phyloP scores from a whole-genome alignment of 305 asterid species.

The Petunia hybrid region DNA sequence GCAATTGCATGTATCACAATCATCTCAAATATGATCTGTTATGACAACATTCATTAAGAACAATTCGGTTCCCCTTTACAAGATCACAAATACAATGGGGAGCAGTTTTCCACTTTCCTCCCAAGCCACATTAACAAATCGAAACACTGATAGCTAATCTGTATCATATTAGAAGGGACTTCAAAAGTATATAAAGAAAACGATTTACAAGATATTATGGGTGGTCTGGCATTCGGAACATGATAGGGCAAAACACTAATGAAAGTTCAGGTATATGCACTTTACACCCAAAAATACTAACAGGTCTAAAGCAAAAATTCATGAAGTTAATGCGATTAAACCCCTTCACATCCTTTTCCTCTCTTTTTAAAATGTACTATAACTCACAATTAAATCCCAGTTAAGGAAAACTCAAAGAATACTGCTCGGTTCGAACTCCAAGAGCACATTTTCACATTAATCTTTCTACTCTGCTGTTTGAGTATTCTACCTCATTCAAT shows the following conservation, averaged over 20 bases:
- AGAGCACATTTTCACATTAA: neutral
- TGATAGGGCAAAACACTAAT: constrained; percentile 1
- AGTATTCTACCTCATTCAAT: constrained; percentile 61
- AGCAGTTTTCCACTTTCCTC: neutral
- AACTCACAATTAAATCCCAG: constrained; percentile 6
- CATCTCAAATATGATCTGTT: constrained; percentile 16
- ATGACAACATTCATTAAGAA: constrained; percentile 11
- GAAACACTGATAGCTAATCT: neutral
- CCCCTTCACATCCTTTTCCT: neutral
- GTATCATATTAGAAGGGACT: neutral
- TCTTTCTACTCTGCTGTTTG: constrained; percentile 14
- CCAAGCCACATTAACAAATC: constrained; percentile 14
- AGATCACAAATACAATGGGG: constrained; percentile 13
- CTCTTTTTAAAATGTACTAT: neutral
- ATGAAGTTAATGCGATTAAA: constrained; percentile 1
- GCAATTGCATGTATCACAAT: neutral
- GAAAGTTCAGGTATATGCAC: constrained; percentile 9
- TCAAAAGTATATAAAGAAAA: constrained; percentile 8
- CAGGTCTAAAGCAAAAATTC: neutral
- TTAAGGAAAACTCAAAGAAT: constrained; percentile 17
- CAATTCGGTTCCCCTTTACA: constrained; percentile 22
- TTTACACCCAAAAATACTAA: neutral
- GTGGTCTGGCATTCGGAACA: constrained; percentile 5
- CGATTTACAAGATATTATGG: neutral
- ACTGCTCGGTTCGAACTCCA: neutral